Base-by-base conservation (phyloP, 805 yeast genomes). In the Cyberlindnera suaveolens region DNA sequence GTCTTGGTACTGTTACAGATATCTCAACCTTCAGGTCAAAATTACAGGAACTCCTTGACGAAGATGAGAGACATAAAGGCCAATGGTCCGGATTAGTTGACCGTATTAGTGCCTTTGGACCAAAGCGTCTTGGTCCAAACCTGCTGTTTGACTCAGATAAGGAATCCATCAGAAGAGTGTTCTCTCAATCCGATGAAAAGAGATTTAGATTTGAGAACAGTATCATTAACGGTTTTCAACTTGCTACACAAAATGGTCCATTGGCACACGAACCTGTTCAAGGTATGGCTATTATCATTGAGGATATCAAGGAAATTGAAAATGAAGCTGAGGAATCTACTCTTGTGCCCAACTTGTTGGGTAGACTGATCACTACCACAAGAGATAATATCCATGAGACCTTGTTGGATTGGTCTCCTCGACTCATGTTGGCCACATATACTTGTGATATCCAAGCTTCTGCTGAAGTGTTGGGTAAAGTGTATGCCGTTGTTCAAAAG, bases 381-480 rank as follows among this genome's bases (percentile, higher is more conserved):
- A 78, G 89, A 52, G 90, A 86, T 48, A 65, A 78, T 3, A 82
- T 93, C 34, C 86, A 85, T 56, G 69, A 73, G 36, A 77, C 80
- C 1, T 77, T 91, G 57, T 61, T 86, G 31, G 82, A 78, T 46
- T 84, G 93, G 82, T 81, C 96, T 0, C 96, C 98, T 7, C 74
- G 99, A 45, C 63, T 93, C 38, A 82, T 85, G 78, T 74, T 95
- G 55, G 99, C 99, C 4, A 87, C 84, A 79, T 93, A 93, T 60
- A 71, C 85, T 0, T 90, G 97, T 70, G 97, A 91, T 51, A 86
- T 93, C 51, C 99, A 93, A 64, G 93, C 98, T 0, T 77, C 95
- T 3, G 79, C 96, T 0, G 99, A 93, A 50, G 97, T 88, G 0
- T 69, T 93, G 41, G 99, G 99, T 35, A 88, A 86, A 60, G 98